These are phyloP conservation scores for Buxus sempervirens DNA, from an alignment of 164 flowering plant species.

Conservation along the genomic window DNA sequence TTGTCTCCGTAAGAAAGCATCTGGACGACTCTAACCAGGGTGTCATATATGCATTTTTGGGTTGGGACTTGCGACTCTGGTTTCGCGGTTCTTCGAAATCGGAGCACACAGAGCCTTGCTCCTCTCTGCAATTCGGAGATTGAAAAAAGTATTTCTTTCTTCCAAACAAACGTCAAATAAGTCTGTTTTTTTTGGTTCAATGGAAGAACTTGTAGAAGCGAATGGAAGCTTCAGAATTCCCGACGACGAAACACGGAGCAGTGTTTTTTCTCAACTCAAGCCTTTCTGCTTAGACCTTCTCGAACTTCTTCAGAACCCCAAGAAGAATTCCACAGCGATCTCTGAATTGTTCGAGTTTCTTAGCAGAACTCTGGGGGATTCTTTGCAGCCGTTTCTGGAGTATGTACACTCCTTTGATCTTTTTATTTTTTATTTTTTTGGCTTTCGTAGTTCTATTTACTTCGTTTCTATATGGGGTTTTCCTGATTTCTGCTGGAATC, in stretches of 20 bases:
- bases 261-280: constrained; percentile 46
- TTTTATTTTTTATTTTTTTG: background rate
- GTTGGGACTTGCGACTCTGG: too few species aligned
- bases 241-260: constrained; percentile 16
- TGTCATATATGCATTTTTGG: too few species aligned
- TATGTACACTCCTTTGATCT: constrained; percentile 22
- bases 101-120: too few species aligned
- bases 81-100: too few species aligned
- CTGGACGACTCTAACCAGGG: too few species aligned
- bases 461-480: background rate
- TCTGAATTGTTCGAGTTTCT: constrained; percentile 42
- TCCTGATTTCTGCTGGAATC: background rate
- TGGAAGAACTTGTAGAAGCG: constrained; percentile 6
- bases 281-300: constrained; percentile 50
- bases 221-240: background rate
- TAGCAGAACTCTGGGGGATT: constrained; percentile 29
- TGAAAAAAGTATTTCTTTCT: too few species aligned
- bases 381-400: constrained; percentile 72
- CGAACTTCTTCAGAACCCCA: constrained; percentile 51
- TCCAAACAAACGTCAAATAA: too few species aligned
- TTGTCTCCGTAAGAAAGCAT: too few species aligned
- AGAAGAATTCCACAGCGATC: constrained; percentile 24
- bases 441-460: background rate
- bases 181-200: background rate
- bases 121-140: too few species aligned